Evolutionary conservation across 345 rosid species (phyloP), one percentile per base, ranked within the genome.

Genomic region (Raphanus raphanistrum): DNA sequence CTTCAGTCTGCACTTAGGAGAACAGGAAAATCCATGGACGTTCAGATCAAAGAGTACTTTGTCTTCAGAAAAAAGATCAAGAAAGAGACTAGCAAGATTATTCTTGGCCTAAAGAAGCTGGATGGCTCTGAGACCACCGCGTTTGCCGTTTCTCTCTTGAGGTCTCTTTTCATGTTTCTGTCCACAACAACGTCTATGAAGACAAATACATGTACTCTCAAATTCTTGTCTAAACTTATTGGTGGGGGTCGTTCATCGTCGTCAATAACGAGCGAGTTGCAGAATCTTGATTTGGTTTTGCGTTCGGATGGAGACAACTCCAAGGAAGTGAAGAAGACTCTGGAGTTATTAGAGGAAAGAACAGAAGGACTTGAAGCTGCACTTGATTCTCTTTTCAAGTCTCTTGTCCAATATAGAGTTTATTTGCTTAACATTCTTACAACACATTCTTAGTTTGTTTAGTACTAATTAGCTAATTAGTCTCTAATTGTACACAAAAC

Each of bases 1-100:
- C 88, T 89, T 78, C 90, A 87, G 41, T 84, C 86, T 29, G 80
- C 87, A 69, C 68, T 89, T 6, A 84, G 92, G 2, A 74, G 90
- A 60, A 83, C 76, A 52, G 84, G 80, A 0, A 76, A 78, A n/a
- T 76, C 83, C 70, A 77, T 72, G 61, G 83, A 80, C 58, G 79
- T 68, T 8, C 79, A 78, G 8, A 66, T 85, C 70, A 82, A 72
- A 71, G 82, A 84, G 54, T 92, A 89, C 77, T 72, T 85, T 33
- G 12, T 62, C 75, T 90, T 88, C 66, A 84, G 97, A 60, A 90
- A 82, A 71, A 89, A 82, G 71, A 73, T 84, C 38, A 89, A 79
- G 72, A 87, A 78, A 70, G 88, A 84, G 58, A 82, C 85, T 1
- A 26, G 58, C 66, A 88, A 86, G 79, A 73, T 79, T 68, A 70